Conservation (phyloP, 1,284 basidiomycete genomes). For the Phellopilus nigrolimitatus region DNA sequence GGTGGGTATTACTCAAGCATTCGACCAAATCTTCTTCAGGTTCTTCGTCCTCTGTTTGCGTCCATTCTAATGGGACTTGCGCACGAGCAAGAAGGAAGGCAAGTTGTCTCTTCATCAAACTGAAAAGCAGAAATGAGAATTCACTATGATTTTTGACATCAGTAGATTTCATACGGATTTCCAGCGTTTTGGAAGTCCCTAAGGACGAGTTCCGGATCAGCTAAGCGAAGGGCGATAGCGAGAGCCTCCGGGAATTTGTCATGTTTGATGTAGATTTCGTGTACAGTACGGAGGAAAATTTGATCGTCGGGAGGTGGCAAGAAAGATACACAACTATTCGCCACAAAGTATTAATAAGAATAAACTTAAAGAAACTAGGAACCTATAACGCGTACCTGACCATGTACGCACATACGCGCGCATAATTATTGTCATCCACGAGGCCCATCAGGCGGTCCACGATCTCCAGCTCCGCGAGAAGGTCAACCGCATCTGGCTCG, state of each 20-base stretch:
- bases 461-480: conserved; percentile 92
- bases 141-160: no score
- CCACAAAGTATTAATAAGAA: conserved; percentile 17
- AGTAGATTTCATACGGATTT: conserved; percentile 82
- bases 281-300: conserved; percentile 86
- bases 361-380: conserved; percentile 44
- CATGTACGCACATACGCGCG: conserved; percentile 97
- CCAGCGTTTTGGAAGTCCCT: conserved; percentile 84
- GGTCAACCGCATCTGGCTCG: conserved; percentile 97
- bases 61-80: conserved; percentile 89
- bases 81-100: conserved; percentile 92
- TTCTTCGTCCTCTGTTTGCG: conserved; percentile 63
- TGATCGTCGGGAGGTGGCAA: conserved; percentile 93
- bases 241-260: conserved; percentile 91
- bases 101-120: conserved; percentile 92
- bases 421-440: conserved; percentile 86
- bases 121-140: conserved; percentile 27
- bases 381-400: conserved; percentile 83
- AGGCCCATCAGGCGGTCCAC: conserved; percentile 74
- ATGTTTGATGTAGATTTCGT: conserved; percentile 86
- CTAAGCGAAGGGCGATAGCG: conserved; percentile 81
- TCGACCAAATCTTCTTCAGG: conserved; percentile 82
- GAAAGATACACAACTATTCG: conserved; percentile 78
- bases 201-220: conserved; percentile 76
- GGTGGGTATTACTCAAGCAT: conserved; percentile 78